phyloP scores from a whole-genome alignment of 2,329 filamentous ascomycete genomes.

The Apiospora marii region DNA sequence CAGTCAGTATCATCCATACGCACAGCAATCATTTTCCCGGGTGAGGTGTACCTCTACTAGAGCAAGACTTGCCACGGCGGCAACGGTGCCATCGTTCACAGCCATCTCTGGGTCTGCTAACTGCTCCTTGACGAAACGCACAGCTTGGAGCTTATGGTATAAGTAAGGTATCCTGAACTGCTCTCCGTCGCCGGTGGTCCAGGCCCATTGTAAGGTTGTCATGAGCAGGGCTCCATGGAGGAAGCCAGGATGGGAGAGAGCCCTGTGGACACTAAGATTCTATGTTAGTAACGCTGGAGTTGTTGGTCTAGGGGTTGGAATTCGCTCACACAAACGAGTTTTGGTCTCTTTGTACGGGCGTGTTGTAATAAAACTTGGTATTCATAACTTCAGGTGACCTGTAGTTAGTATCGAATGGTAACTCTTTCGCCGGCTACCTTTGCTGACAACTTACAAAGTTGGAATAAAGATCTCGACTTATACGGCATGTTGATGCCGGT shows the following conservation, averaged over 20 bases:
- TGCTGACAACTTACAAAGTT: conserved; percentile 40
- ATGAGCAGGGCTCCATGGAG: conserved; percentile 55
- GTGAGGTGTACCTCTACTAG: conserved; percentile 49
- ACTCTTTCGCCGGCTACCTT: neutral
- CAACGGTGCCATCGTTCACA: conserved; percentile 51
- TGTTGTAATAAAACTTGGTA: conserved; percentile 51
- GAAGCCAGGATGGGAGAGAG: conserved; percentile 53
- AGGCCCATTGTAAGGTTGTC: conserved; percentile 55
- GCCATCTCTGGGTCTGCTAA: conserved; percentile 47
- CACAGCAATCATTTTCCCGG: neutral
- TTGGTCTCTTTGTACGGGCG: conserved; percentile 46
- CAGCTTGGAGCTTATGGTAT: conserved; percentile 56
- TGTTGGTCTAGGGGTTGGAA: conserved; percentile 6
- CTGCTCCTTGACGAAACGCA: conserved; percentile 54
- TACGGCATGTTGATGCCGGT: conserved; percentile 43
- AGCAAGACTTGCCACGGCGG: conserved; percentile 53
- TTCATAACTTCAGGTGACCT: conserved; percentile 47
- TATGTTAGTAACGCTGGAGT: conserved; percentile 25
- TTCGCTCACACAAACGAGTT: conserved; percentile 45
- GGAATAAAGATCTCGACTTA: conserved; percentile 46
- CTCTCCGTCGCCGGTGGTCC: conserved; percentile 54
- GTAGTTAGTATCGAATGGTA: neutral
- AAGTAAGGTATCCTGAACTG: conserved; percentile 54
- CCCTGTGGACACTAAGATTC: conserved; percentile 48
- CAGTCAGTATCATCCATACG: conserved; percentile 25